These are phyloP conservation scores for Arthrobotrys musiformis DNA, from an alignment of 2,329 filamentous ascomycete genomes.

Conservation along the genomic window DNA sequence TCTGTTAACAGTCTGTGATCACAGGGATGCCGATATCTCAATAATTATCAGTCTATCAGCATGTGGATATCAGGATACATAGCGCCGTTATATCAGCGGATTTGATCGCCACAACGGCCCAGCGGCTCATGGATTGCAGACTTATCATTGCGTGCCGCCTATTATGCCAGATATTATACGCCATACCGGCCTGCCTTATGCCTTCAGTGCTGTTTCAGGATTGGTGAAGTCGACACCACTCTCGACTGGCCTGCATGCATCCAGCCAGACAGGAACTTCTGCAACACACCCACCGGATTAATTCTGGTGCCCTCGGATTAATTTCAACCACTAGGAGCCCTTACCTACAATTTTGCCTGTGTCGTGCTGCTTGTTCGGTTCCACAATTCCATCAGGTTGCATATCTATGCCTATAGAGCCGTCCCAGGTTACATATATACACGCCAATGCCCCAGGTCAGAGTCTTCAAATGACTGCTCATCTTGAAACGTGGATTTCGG, in stretches of 20 bases:
- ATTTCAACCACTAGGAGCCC: constrained; percentile 50
- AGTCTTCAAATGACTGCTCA: constrained; percentile 35
- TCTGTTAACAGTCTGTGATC: neutral
- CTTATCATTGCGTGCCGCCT: constrained; percentile 35
- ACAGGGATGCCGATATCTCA: constrained; percentile 31
- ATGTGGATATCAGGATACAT: constrained; percentile 25
- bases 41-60: constrained; percentile 36
- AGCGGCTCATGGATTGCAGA: constrained; percentile 43
- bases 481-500: constrained; percentile 50
- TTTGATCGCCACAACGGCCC: constrained; percentile 40
- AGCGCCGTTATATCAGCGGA: constrained; percentile 23
- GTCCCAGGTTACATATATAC: constrained; percentile 33
- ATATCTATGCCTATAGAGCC: constrained; percentile 26
- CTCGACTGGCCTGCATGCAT: constrained; percentile 21
- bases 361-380: constrained; percentile 44
- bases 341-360: constrained; percentile 53
- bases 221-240: constrained; percentile 36
- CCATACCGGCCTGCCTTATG: constrained; percentile 35
- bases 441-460: constrained; percentile 7
- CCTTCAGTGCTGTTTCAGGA: constrained; percentile 38
- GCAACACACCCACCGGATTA: constrained; percentile 56
- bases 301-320: constrained; percentile 50
- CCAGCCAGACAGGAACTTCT: constrained; percentile 35
- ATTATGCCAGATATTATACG: constrained; percentile 39
- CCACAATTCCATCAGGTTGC: constrained; percentile 49